Evolutionary conservation across 208 protist genomes (phyloP).

Genomic region (Trypanosoma congolense): DNA sequence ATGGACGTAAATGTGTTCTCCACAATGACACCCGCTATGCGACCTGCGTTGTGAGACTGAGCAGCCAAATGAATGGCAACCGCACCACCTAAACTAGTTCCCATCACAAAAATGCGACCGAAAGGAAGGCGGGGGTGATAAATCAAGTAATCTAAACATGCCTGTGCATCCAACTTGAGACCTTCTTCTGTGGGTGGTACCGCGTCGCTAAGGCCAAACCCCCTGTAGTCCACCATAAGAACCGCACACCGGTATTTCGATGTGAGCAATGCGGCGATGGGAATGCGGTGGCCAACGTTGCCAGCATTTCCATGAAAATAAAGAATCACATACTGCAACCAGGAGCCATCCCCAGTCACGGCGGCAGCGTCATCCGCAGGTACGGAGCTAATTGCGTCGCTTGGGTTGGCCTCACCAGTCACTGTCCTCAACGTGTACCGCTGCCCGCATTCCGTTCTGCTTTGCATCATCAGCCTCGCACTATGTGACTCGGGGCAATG

Average conservation of each 20-base stretch:
- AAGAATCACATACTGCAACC: slow-evolving; percentile 60
- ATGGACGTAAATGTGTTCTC: slow-evolving; percentile 91
- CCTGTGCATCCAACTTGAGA: slow-evolving; percentile 78
- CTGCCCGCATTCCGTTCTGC: no score
- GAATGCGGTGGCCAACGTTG: slow-evolving; percentile 87
- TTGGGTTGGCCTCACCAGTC: no score
- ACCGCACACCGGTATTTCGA: slow-evolving; percentile 54
- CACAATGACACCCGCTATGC: slow-evolving; percentile 72
- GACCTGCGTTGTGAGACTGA: slow-evolving; percentile 28
- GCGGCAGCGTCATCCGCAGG: no score
- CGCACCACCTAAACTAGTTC: slow-evolving; percentile 86
- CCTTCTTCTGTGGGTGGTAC: slow-evolving; percentile 60
- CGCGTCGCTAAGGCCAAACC: slow-evolving; percentile 74
- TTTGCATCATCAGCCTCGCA: no score
- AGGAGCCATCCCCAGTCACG: no score
- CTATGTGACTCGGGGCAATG: slow-evolving; percentile 24
- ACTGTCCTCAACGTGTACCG: no score
- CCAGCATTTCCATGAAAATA: slow-evolving; percentile 92
- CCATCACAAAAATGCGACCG: slow-evolving; percentile 81
- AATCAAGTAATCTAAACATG: slow-evolving; percentile 72
- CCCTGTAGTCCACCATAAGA: slow-evolving; percentile 89
- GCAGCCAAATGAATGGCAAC: slow-evolving; percentile 81
- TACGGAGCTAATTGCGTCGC: no score
- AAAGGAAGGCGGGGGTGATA: slow-evolving; percentile 52
- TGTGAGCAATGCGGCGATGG: slow-evolving; percentile 52